These are phyloP conservation scores for Arthrobotrys pseudoclavata DNA, from an alignment of 2,329 filamentous ascomycete genomes.

Conservation along the genomic window DNA sequence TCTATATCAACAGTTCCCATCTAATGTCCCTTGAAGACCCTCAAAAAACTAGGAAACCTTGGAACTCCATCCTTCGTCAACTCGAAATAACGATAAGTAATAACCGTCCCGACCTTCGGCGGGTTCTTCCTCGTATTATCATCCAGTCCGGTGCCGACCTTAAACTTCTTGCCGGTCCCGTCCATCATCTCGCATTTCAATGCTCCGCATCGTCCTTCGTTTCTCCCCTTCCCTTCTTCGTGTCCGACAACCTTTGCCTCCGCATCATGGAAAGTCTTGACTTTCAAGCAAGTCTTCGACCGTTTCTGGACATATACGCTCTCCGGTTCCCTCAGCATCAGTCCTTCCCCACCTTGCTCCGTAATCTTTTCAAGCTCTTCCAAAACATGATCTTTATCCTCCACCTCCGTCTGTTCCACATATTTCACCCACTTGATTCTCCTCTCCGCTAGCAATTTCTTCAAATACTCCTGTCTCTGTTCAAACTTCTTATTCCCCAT, in stretches of 20 bases:
- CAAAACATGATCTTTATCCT: conserved; percentile 61
- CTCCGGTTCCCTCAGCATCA: conserved; percentile 63
- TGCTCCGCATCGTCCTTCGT: conserved; percentile 61
- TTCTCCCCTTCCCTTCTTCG: conserved; percentile 62
- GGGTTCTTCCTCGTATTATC: conserved; percentile 62
- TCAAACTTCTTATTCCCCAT: conserved; percentile 62
- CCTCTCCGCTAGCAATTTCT: conserved; percentile 56
- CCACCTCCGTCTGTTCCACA: conserved; percentile 61
- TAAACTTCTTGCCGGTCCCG: conserved; percentile 62
- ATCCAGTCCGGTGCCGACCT: conserved; percentile 63
- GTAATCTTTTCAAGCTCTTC: conserved; percentile 61
- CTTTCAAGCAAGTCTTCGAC: conserved; percentile 62
- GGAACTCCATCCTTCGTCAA: conserved; percentile 62
- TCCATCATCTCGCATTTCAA: conserved; percentile 64
- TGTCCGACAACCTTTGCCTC: conserved; percentile 63
- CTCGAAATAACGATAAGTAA: conserved; percentile 63
- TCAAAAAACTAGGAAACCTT: conserved; percentile 63
- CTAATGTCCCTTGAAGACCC: conserved; percentile 62
- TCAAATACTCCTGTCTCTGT: conserved; percentile 59
- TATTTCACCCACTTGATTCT: conserved; percentile 62
- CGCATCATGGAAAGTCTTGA: conserved; percentile 63
- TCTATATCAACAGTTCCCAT: conserved; percentile 4
- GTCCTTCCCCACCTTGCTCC: conserved; percentile 61
- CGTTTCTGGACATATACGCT: conserved; percentile 62
- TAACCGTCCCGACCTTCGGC: conserved; percentile 62